These are phyloP conservation scores for Colletotrichum brevisporum DNA, from an alignment of 2,329 filamentous ascomycete species.

Conservation along the genomic window DNA sequence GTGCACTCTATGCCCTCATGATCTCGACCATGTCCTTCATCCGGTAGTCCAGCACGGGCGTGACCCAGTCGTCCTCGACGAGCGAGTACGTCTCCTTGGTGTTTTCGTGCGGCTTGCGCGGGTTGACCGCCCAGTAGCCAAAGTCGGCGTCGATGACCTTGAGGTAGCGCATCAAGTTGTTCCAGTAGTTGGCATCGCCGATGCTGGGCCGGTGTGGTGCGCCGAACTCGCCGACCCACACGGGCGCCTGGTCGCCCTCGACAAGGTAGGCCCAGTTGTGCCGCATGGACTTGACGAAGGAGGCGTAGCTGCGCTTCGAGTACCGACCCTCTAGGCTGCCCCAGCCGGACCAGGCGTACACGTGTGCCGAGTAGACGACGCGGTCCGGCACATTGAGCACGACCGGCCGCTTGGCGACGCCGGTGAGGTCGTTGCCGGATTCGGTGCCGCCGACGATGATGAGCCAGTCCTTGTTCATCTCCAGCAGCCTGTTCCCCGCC, in stretches of 20 bases:
- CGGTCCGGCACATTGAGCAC: constrained; percentile 66
- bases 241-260: constrained; percentile 68
- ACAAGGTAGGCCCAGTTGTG: constrained; percentile 77
- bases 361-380: constrained; percentile 78
- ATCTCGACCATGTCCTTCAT: constrained; percentile 73
- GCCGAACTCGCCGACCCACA: constrained; percentile 79
- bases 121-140: constrained; percentile 80
- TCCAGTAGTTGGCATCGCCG: constrained; percentile 76
- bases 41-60: constrained; percentile 72
- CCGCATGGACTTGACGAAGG: constrained; percentile 74
- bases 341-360: constrained; percentile 81
- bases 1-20: constrained; percentile 52
- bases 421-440: constrained; percentile 75
- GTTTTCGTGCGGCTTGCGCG: constrained; percentile 72
- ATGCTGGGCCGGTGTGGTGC: constrained; percentile 66
- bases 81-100: constrained; percentile 73
- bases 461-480: constrained; percentile 74
- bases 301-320: constrained; percentile 70
- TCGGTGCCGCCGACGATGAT: constrained; percentile 78
- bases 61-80: constrained; percentile 75
- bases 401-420: constrained; percentile 69
- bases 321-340: constrained; percentile 72
- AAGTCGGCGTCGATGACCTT: constrained; percentile 73
- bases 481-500: constrained; percentile 72
- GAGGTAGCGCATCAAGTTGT: constrained; percentile 72